Base-by-base conservation (phyloP, 1,284 basidiomycete genomes). In the Sporisorium reilianum region DNA sequence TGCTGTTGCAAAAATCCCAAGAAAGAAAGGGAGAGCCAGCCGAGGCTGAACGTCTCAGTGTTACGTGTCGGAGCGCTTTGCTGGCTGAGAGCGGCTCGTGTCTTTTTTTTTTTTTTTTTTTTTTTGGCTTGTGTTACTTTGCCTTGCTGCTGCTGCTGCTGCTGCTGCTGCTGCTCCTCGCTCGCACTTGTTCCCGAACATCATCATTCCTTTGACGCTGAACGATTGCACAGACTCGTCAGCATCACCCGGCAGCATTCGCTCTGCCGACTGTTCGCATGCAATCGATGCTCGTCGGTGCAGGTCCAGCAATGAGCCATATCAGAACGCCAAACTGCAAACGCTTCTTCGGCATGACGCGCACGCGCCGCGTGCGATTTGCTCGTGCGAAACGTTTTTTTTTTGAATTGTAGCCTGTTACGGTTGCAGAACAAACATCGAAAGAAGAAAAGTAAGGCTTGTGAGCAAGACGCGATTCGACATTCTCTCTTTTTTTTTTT, bases 31-130 rank as follows among this genome's bases (percentile, higher is more conserved):
- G n/a, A n/a, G n/a, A n/a, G n/a, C n/a, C n/a, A n/a, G n/a, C n/a
- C n/a, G n/a, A n/a, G n/a, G n/a, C n/a, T n/a, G n/a, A n/a, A n/a
- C n/a, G n/a, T n/a, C n/a, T n/a, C n/a, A n/a, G n/a, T n/a, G n/a
- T n/a, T n/a, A n/a, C n/a, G n/a, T 12, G 36, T 41, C 38, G n/a
- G 38, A 41, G 38, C 38, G 38, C 38, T 41, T 41, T 41, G 38
- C 38, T 41, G 38, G 38, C 38, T n/a, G 38, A 41, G 38, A 41
- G 38, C 38, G 38, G 38, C 38, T 20, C 38, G 38, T 41, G 38
- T n/a, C n/a, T n/a, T n/a, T n/a, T n/a, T n/a, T 20, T 41, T 41
- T 41, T n/a, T 10, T 20, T 41, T 41, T 41, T n/a, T 10, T 20
- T 41, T 41, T 41, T n/a, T 10, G 2, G 1, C 2, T 9, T 41